Conservation (phyloP, 768 basidiomycete genomes). For the Leucocoprinus sp. region DNA sequence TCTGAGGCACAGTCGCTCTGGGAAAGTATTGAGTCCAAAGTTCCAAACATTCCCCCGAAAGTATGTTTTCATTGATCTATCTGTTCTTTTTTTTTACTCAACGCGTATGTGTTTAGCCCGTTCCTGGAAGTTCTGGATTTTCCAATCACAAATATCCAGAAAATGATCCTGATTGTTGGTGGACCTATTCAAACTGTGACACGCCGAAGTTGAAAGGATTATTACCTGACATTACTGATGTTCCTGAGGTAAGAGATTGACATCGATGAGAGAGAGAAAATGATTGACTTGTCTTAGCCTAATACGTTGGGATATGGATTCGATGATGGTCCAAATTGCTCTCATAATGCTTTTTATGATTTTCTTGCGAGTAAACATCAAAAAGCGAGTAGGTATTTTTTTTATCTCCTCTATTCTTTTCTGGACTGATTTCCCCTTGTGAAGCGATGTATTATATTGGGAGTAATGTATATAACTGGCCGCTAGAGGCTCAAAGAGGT, state of each 20-base stretch:
- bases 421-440: neutral
- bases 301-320: slow-evolving; percentile 51
- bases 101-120: neutral
- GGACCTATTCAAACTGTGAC: slow-evolving; percentile 34
- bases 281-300: slow-evolving; percentile 26
- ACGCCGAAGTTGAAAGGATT: slow-evolving; percentile 39
- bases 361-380: slow-evolving; percentile 44
- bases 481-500: slow-evolving; percentile 45
- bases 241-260: slow-evolving; percentile 39
- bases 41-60: slow-evolving; percentile 44
- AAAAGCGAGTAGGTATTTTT: slow-evolving; percentile 43
- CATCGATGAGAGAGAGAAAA: neutral
- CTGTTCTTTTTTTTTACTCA: neutral
- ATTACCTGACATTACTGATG: slow-evolving; percentile 32
- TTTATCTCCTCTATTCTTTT: neutral
- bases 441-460: slow-evolving; percentile 58
- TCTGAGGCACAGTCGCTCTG: slow-evolving; percentile 33
- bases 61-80: slow-evolving; percentile 14
- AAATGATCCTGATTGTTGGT: slow-evolving; percentile 53
- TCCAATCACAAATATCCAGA: neutral
- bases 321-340: slow-evolving; percentile 60
- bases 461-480: slow-evolving; percentile 48
- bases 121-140: neutral
- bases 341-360: slow-evolving; percentile 56
- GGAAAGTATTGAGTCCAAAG: slow-evolving; percentile 28